These are phyloP conservation scores for Populus davidiana DNA, from an alignment of 345 rosid genomes.

Conservation along the genomic window DNA sequence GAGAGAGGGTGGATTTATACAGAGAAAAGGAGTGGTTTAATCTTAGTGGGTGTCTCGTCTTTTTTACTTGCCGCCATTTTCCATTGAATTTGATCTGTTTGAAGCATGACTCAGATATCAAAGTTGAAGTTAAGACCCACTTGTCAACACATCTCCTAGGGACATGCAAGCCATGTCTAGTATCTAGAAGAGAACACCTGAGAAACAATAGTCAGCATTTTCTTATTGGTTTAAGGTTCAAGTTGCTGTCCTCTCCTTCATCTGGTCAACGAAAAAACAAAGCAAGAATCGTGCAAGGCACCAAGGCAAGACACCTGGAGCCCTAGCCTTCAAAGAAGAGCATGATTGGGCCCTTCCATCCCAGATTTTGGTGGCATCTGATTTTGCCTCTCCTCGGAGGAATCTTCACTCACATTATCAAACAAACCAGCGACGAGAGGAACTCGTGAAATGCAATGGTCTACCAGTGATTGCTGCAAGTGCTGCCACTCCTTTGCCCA, in stretches of 20 bases:
- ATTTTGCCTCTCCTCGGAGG: background rate
- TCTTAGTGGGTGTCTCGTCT: constrained; percentile 56
- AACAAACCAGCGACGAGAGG: background rate
- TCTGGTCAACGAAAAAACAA: constrained; percentile 6
- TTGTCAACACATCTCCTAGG: background rate
- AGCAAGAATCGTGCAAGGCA: constrained; percentile 16
- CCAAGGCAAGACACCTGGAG: constrained; percentile 38
- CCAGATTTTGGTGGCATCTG: background rate
- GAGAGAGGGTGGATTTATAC: constrained; percentile 15
- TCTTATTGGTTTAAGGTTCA: background rate
- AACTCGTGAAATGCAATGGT: background rate
- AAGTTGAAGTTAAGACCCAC: background rate
- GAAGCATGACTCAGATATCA: constrained; percentile 23
- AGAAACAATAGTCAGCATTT: background rate
- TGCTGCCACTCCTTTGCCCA: too few relatives aligned
- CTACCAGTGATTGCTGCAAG: too few relatives aligned
- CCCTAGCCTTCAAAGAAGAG: background rate
- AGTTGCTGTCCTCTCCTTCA: constrained; percentile 11
- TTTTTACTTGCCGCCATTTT: constrained; percentile 33
- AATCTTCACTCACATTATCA: background rate
- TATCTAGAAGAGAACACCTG: background rate
- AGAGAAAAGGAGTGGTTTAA: constrained; percentile 12
- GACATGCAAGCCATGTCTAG: constrained; percentile 29
- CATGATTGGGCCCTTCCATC: background rate
- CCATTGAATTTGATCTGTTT: constrained; percentile 12